A percentile compares a stretch with the other conserved stretches of the same genome.
Conservation (phyloP, 805 yeast species). For the Metschnikowia aberdeeniae region DNA sequence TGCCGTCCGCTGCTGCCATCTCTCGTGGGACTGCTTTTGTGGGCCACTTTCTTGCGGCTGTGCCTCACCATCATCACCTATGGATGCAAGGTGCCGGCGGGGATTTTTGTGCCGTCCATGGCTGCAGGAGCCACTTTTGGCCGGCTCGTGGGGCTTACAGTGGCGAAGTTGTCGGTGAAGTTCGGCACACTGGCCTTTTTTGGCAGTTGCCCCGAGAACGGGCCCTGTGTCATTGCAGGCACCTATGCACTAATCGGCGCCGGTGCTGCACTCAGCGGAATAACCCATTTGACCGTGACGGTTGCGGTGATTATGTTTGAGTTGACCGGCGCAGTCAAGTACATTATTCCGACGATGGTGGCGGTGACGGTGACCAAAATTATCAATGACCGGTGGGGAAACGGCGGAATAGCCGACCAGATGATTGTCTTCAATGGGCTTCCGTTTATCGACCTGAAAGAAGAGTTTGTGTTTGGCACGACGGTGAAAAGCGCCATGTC, state of each 20-base stretch:
- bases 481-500: conserved; percentile 63
- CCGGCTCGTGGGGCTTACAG: conserved; percentile 72
- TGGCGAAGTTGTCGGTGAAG: conserved; percentile 41
- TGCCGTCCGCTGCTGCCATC: conserved; percentile 35
- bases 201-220: conserved; percentile 28
- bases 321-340: conserved; percentile 89
- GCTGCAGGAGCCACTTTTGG: conserved; percentile 96
- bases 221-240: conserved; percentile 78
- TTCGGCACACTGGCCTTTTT: conserved; percentile 35
- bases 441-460: conserved; percentile 74
- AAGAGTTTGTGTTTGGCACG: conserved; percentile 51
- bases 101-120: conserved; percentile 95
- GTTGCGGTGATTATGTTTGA: conserved; percentile 96
- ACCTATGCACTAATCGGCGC: conserved; percentile 96
- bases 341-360: conserved; percentile 93
- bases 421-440: conserved; percentile 86
- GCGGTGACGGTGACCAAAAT: conserved; percentile 84
- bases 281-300: conserved; percentile 86
- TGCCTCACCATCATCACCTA: conserved; percentile 76
- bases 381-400: conserved; percentile 73
- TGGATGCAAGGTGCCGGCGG: conserved; percentile 95
- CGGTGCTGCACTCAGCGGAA: conserved; percentile 91
- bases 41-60: conserved; percentile 73
- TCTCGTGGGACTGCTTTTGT: conserved; percentile 49
- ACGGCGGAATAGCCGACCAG: conserved; percentile 90